A percentile compares a stretch with the other conserved stretches of the same genome.
These are phyloP conservation scores for Fraxinus sp. DNA, from an alignment of 305 asterid species.

Conservation along the genomic window DNA sequence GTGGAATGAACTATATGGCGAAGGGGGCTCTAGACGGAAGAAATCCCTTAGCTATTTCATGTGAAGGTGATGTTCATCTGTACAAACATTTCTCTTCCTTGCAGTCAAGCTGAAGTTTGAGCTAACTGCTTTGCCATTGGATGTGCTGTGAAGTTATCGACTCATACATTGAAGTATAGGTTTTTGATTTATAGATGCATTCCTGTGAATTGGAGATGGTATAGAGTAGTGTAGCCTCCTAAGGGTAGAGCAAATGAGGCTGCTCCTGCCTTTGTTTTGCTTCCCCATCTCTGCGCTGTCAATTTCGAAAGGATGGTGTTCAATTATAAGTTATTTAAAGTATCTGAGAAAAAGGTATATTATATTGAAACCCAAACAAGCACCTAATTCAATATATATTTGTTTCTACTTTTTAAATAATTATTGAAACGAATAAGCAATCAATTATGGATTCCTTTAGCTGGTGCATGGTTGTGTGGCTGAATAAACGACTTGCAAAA, in stretches of 20 bases:
- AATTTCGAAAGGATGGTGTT: slow-evolving; percentile 19
- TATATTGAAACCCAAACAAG: neutral
- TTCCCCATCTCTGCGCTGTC: slow-evolving; percentile 30
- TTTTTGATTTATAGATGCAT: slow-evolving; percentile 22
- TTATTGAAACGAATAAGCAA: slow-evolving; percentile 26
- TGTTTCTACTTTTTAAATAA: slow-evolving; percentile 20
- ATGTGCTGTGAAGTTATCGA: slow-evolving; percentile 22
- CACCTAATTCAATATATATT: slow-evolving; percentile 30
- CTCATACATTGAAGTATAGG: slow-evolving; percentile 39
- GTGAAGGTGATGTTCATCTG: slow-evolving; percentile 36
- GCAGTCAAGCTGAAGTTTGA: neutral
- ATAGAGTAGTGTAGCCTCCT: slow-evolving; percentile 35
- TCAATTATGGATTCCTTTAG: neutral
- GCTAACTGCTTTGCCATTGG: neutral
- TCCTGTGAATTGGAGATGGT: slow-evolving; percentile 33
- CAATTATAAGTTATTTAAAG: slow-evolving; percentile 9
- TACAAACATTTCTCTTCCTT: slow-evolving; percentile 14
- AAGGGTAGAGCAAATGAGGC: slow-evolving; percentile 17
- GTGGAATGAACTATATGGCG: slow-evolving; percentile 87
- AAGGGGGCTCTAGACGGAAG: slow-evolving; percentile 82
- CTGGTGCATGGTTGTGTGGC: neutral
- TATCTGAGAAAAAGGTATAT: slow-evolving; percentile 19
- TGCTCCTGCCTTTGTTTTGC: slow-evolving; percentile 36
- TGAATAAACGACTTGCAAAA: neutral
- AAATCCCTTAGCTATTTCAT: slow-evolving; percentile 76